phyloP scores from a whole-genome alignment of 1,284 basidiomycete genomes.

The Fomitopsis palustris region DNA sequence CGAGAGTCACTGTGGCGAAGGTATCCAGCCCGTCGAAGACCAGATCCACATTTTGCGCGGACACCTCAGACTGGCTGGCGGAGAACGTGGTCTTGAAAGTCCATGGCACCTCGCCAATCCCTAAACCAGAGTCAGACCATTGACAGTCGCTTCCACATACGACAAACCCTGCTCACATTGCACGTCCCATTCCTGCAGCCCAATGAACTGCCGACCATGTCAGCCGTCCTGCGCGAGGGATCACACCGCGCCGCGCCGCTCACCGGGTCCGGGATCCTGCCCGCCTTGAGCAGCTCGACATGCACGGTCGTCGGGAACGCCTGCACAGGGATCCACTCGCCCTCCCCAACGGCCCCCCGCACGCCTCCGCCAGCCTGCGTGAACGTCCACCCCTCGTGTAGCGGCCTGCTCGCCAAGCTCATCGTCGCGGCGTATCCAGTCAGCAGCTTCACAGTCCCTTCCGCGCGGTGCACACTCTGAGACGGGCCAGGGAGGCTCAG shows the following conservation, averaged over 20 bases:
- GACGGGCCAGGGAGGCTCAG: not conserved
- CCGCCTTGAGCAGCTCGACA: slow-evolving; percentile 71
- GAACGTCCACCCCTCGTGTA: slow-evolving; percentile 57
- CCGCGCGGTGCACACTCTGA: too few species aligned
- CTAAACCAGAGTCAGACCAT: slow-evolving; percentile 34
- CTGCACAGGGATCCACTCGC: slow-evolving; percentile 62
- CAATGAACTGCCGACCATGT: slow-evolving; percentile 49
- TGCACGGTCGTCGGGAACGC: slow-evolving; percentile 82
- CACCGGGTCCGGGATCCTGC: slow-evolving; percentile 80
- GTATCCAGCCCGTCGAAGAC: slow-evolving; percentile 90
- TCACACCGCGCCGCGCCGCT: slow-evolving; percentile 18
- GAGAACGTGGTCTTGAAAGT: slow-evolving; percentile 71
- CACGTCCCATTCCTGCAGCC: slow-evolving; percentile 82
- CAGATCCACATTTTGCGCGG: slow-evolving; percentile 57
- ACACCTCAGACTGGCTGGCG: slow-evolving; percentile 45
- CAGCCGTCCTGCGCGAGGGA: not conserved
- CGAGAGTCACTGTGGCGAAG: slow-evolving; percentile 68
- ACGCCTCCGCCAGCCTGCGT: slow-evolving; percentile 59
- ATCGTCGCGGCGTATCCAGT: not conserved
- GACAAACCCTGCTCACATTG: slow-evolving; percentile 54
- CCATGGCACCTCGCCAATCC: slow-evolving; percentile 87
- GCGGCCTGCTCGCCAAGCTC: slow-evolving; percentile 12
- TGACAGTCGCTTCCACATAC: not conserved
- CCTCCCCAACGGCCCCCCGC: slow-evolving; percentile 46
- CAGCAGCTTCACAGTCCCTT: too few species aligned